Conservation (phyloP, 306 rosid species). For the Malus sieversii region DNA sequence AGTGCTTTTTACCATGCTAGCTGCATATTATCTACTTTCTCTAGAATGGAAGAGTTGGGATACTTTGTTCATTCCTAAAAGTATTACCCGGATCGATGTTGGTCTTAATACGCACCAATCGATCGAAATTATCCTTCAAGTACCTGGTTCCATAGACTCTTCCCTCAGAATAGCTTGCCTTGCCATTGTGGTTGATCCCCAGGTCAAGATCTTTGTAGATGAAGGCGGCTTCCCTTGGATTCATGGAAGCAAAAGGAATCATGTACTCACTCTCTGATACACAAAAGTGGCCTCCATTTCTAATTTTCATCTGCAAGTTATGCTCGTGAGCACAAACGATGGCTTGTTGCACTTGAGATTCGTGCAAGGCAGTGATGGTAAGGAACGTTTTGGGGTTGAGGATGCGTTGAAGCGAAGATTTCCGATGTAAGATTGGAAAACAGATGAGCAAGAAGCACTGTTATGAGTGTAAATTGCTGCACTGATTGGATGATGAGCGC, state of each 20-base stretch:
- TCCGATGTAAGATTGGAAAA: slow-evolving; percentile 29
- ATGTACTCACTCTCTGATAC: background rate
- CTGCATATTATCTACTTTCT: background rate
- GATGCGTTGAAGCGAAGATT: slow-evolving; percentile 57
- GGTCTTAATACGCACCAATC: slow-evolving; percentile 48
- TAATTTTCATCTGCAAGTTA: slow-evolving; percentile 46
- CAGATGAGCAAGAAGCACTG: background rate
- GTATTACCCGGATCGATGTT: slow-evolving; percentile 49
- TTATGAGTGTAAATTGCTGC: background rate
- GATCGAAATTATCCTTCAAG: slow-evolving; percentile 41
- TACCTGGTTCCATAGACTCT: slow-evolving; percentile 34
- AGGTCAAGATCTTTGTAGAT: slow-evolving; percentile 24
- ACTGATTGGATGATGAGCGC: background rate
- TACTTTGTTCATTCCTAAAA: slow-evolving; percentile 48
- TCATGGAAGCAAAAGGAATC: slow-evolving; percentile 22
- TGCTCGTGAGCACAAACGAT: slow-evolving; percentile 39
- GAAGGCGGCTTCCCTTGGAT: slow-evolving; percentile 18
- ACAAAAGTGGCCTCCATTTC: slow-evolving; percentile 69
- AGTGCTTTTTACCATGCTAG: too few relatives aligned
- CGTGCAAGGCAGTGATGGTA: slow-evolving; percentile 46
- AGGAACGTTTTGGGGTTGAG: slow-evolving; percentile 35
- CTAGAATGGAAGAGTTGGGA: background rate
- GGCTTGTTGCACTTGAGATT: slow-evolving; percentile 45
- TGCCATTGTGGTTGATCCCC: slow-evolving; percentile 26
- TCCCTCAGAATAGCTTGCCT: slow-evolving; percentile 31